phyloP scores from a whole-genome alignment of 2,329 filamentous ascomycete genomes.

The Cladophialophora bantiana region DNA sequence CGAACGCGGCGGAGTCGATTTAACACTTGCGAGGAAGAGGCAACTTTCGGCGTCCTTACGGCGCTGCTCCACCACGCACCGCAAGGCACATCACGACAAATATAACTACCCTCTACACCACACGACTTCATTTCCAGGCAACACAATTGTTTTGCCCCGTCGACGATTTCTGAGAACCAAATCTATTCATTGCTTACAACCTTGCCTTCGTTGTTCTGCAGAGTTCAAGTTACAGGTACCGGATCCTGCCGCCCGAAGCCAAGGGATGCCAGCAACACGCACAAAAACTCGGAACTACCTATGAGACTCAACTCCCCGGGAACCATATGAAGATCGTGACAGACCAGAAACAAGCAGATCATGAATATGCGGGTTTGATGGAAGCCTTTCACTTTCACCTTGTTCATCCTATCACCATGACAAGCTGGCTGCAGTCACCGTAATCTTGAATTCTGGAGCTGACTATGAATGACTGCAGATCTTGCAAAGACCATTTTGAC shows the following conservation, averaged over 20 bases:
- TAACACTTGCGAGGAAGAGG: neutral
- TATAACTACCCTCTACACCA: neutral
- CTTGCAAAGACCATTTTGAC: slow-evolving; percentile 28
- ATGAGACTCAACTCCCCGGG: slow-evolving; percentile 34
- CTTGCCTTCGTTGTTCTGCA: slow-evolving; percentile 35
- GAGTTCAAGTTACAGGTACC: slow-evolving; percentile 26
- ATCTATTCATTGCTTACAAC: slow-evolving; percentile 38
- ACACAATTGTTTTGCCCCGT: slow-evolving; percentile 15
- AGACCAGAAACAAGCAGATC: slow-evolving; percentile 35
- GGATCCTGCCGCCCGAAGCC: slow-evolving; percentile 38
- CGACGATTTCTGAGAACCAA: slow-evolving; percentile 17
- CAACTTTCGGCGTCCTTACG: slow-evolving; percentile 1
- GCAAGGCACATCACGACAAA: neutral
- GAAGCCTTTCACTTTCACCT: slow-evolving; percentile 29
- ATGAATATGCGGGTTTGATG: slow-evolving; percentile 33
- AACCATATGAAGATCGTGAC: slow-evolving; percentile 32
- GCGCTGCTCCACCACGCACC: slow-evolving; percentile 5
- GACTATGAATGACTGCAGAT: slow-evolving; percentile 28
- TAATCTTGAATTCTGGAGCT: slow-evolving; percentile 13
- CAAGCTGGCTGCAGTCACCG: slow-evolving; percentile 37
- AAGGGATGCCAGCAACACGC: slow-evolving; percentile 38
- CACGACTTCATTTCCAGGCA: slow-evolving; percentile 14
- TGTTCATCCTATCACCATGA: slow-evolving; percentile 25
- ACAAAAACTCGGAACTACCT: slow-evolving; percentile 31
- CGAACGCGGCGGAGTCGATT: slow-evolving; percentile 29